Evolutionary conservation across 2,329 filamentous ascomycete genomes (phyloP), one percentile per base, ranked within the genome.

Genomic region (Colletotrichum agaves): DNA sequence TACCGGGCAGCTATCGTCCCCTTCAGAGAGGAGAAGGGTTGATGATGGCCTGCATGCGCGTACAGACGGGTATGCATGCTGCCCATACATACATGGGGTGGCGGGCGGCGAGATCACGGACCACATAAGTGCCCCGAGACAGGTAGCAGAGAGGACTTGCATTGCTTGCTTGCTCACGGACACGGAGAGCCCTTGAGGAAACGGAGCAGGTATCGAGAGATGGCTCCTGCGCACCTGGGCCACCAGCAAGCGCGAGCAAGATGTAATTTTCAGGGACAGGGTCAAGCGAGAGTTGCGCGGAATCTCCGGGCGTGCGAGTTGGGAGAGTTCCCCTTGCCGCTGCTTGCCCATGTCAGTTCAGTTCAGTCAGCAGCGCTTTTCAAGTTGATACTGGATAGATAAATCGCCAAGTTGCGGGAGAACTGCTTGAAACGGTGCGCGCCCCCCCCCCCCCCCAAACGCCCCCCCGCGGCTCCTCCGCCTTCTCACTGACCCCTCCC

Each of bases 71-170:
- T 64, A 67, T 67, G 64, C 64, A 67, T 55, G 64, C 53, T 64
- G 64, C 64, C 50, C 64, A 52, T 59, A 67, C 64, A 52, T 59
- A 67, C 64, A 59, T 64, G 64, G 64, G 64, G 55, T 67, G 64
- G 63, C 59, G 63, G 23, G 64, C 61, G 64, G 61, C 64, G 64
- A 67, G 60, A 67, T 67, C 64, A 63, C 61, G 53, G 64, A 67
- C 64, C 61, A 53, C 61, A 53, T 47, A 67, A 46, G 53, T 64
- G 64, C 55, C 64, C 64, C 49, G 31, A 44, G n/a, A 46, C n/a
- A n/a, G n/a, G n/a, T 27, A 27, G 23, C 23, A 15, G 27, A 19
- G 19, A 35, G 10, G 10, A 33, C 31, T 37, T 37, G 35, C 50
- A 5, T 31, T 50, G 47, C 15, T 50, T 27, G 46, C 46, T 50